A percentile compares a stretch with the other conserved stretches of the same genome.
Conservation (phyloP, 805 yeast genomes). For the Jamesozyma piceae region DNA sequence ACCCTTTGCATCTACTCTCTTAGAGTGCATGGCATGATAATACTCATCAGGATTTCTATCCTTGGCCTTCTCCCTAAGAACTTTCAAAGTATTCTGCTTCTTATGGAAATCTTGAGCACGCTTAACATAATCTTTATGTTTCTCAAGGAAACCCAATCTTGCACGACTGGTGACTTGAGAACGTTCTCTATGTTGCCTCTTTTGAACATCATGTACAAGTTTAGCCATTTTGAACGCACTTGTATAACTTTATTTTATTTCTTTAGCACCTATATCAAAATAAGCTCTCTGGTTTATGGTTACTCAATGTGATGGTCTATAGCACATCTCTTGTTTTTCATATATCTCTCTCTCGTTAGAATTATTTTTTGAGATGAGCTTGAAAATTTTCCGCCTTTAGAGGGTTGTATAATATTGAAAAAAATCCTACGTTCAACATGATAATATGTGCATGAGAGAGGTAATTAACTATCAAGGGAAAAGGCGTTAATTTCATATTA, state of each 20-base stretch:
- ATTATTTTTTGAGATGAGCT: slow-evolving; percentile 6
- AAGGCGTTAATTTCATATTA: too few relatives aligned
- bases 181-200: slow-evolving; percentile 92
- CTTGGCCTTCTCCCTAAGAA: slow-evolving; percentile 61
- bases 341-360: too few relatives aligned
- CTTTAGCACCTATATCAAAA: too few relatives aligned
- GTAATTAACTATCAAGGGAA: too few relatives aligned
- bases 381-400: slow-evolving; percentile 2
- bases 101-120: slow-evolving; percentile 59
- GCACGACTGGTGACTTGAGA: slow-evolving; percentile 72
- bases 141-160: slow-evolving; percentile 79
- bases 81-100: slow-evolving; percentile 53
- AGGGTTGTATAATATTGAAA: background rate
- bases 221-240: slow-evolving; percentile 46
- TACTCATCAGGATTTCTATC: slow-evolving; percentile 89
- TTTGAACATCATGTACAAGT: slow-evolving; percentile 81
- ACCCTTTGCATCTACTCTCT: slow-evolving; percentile 62
- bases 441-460: background rate
- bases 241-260: background rate
- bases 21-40: slow-evolving; percentile 82
- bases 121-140: slow-evolving; percentile 74
- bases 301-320: too few relatives aligned
- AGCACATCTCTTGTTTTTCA: too few relatives aligned
- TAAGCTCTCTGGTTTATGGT: too few relatives aligned
- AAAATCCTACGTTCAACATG: slow-evolving; percentile 1